Conservation (phyloP, 345 rosid genomes). For the Odontarrhena argentea region DNA sequence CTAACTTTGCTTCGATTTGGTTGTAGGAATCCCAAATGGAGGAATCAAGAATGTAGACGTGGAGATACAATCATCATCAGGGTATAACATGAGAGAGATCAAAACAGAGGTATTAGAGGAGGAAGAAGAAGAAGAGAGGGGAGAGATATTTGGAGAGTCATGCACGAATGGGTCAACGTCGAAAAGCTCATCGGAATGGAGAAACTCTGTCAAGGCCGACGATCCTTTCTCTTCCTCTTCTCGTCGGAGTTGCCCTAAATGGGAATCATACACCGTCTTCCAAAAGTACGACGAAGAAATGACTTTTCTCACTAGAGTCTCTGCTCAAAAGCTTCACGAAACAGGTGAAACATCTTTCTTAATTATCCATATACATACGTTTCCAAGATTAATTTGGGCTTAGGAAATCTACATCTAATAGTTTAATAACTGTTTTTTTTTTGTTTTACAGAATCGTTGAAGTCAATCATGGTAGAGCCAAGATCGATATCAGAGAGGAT, state of each 20-base stretch:
- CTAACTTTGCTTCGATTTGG: not conserved
- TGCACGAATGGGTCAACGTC: slow-evolving; percentile 90
- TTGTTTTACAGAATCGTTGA: slow-evolving; percentile 63
- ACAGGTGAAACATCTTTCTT: slow-evolving; percentile 54
- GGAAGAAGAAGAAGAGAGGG: slow-evolving; percentile 52
- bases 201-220: slow-evolving; percentile 83
- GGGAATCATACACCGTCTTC: slow-evolving; percentile 97
- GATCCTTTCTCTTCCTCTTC: slow-evolving; percentile 97
- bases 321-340: slow-evolving; percentile 94
- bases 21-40: slow-evolving; percentile 16
- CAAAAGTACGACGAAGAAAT: slow-evolving; percentile 98
- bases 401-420: not conserved
- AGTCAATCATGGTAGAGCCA: slow-evolving; percentile 75
- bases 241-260: slow-evolving; percentile 86
- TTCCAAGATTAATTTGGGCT: not conserved
- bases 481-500: slow-evolving; percentile 93
- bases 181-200: slow-evolving; percentile 98
- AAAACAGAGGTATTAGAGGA: slow-evolving; percentile 44
- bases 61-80: slow-evolving; percentile 24
- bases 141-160: slow-evolving; percentile 75
- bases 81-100: slow-evolving; percentile 37
- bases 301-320: slow-evolving; percentile 76
- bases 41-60: slow-evolving; percentile 14
- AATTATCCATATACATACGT: not conserved
- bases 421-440: not conserved